Evolutionary conservation across 208 protist species (phyloP).

Genomic region (Wallacemonas rigidus): DNA sequence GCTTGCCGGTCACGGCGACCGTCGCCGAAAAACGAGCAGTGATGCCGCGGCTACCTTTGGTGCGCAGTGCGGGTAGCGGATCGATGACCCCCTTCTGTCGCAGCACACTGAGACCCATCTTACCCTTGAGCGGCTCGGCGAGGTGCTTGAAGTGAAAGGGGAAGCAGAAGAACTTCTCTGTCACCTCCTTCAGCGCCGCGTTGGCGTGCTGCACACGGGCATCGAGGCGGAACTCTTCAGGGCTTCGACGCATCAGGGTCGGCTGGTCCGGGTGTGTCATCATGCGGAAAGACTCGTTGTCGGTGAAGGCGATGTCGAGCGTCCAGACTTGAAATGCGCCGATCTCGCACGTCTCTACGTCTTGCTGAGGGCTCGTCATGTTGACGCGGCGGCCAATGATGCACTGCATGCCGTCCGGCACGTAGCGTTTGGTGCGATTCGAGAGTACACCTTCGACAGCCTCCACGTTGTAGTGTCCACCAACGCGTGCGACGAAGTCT

Average conservation of each 20-base stretch:
- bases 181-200: conserved; percentile 63
- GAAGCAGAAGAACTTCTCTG: conserved; percentile 73
- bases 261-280: conserved; percentile 44
- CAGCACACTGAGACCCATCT: conserved; percentile 73
- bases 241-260: conserved; percentile 71
- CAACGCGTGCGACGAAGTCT: conserved; percentile 91
- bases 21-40: conserved; percentile 84
- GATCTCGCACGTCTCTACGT: conserved; percentile 88
- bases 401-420: conserved; percentile 96
- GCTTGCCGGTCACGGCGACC: conserved; percentile 69
- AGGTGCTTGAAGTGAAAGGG: conserved; percentile 79
- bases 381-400: conserved; percentile 91
- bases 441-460: conserved; percentile 97
- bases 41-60: conserved; percentile 55
- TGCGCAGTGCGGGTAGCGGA: conserved; percentile 50
- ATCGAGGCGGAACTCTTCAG: conserved; percentile 58
- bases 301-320: conserved; percentile 90
- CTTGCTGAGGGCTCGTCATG: conserved; percentile 78
- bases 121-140: conserved; percentile 56
- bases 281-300: conserved; percentile 48
- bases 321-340: conserved; percentile 83
- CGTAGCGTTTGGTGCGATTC: conserved; percentile 96
- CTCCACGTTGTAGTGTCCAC: conserved; percentile 89
- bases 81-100: conserved; percentile 67
- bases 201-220: conserved; percentile 63